phyloP scores from a whole-genome alignment of 2,329 filamentous ascomycete species.

The Aspergillus neoniger region DNA sequence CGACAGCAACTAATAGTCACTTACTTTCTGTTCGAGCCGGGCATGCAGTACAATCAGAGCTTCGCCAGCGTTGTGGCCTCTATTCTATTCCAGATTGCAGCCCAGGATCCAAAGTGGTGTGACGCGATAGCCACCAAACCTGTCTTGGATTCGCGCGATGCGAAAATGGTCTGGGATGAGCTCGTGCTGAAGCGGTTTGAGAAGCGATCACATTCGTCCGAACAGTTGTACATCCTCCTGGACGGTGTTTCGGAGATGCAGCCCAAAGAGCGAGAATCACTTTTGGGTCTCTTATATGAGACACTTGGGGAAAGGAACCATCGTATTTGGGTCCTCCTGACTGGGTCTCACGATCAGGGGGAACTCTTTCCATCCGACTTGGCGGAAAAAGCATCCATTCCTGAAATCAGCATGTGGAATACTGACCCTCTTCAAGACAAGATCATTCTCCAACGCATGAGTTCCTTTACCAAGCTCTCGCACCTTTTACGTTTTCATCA shows the following conservation, averaged over 20 bases:
- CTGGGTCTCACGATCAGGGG: not conserved
- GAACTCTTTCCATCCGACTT: not conserved
- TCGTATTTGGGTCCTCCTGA: not conserved
- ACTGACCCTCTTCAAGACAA: not conserved
- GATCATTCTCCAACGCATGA: not conserved
- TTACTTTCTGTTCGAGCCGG: conserved; percentile 1
- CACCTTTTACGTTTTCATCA: not conserved
- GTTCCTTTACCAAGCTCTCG: not conserved
- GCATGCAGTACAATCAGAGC: not conserved
- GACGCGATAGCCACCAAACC: not conserved
- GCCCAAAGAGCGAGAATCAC: not conserved
- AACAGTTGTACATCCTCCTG: not conserved
- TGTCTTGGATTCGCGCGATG: not conserved
- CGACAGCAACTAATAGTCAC: not conserved
- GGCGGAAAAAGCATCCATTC: not conserved
- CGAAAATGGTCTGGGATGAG: not conserved
- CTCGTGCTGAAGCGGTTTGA: not conserved
- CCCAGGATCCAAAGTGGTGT: conserved; percentile 1
- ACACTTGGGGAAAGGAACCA: not conserved
- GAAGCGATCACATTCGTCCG: not conserved
- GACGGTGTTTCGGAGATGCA: not conserved
- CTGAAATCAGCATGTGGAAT: not conserved
- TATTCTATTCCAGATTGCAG: conserved; percentile 2
- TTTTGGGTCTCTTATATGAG: not conserved
- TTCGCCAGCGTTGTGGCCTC: not conserved